Evolutionary conservation across 2,329 filamentous ascomycete genomes (phyloP), one percentile per base, ranked within the genome.

Genomic region (Beauveria asiatica): DNA sequence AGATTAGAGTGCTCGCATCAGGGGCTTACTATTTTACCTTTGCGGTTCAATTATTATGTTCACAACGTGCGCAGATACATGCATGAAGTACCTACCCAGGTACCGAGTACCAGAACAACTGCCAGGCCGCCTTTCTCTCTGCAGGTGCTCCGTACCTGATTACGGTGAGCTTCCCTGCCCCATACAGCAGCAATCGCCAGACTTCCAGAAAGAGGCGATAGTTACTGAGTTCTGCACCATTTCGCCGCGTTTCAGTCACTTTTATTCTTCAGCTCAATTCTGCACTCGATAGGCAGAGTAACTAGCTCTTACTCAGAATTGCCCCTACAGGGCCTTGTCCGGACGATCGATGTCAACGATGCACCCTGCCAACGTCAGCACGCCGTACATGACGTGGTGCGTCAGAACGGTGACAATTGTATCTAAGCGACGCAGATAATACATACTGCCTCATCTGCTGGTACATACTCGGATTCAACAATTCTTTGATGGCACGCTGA

Each of bases 281-380:
- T 58, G 16, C 21, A 44, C 30, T 58, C 46, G 37, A 46, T 37
- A 23, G 17, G 44, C 21, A 41, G 54, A 41, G 16, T 48, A 17
- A 30, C 16, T 44, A 51, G 56, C 21, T 58, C 56, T 58, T 30
- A 51, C 23, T 58, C 48, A 44, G 48, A 42, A 58, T 37, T 25
- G 23, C 8, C 37, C 21, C 16, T 17, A 17, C 55, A 42, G 17
- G 55, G 17, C 39, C 16, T 33, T 49, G 21, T 33, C 25, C 11
- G 17, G 37, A 10, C 46, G 56, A 58, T 51, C 56, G 56, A 58
- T 58, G 25, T 17, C 46, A 41, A 19, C n/a, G 46, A 51, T 58
- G 37, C 56, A 23, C 6, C 17, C 25, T 21, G 56, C 56, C 56
- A 50, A 58, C 56, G 46, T 58, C 42, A 58, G 56, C 56, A 50